These are phyloP conservation scores for Annulohypoxylon nitens DNA, from an alignment of 495 filamentous ascomycete species.

Conservation along the genomic window DNA sequence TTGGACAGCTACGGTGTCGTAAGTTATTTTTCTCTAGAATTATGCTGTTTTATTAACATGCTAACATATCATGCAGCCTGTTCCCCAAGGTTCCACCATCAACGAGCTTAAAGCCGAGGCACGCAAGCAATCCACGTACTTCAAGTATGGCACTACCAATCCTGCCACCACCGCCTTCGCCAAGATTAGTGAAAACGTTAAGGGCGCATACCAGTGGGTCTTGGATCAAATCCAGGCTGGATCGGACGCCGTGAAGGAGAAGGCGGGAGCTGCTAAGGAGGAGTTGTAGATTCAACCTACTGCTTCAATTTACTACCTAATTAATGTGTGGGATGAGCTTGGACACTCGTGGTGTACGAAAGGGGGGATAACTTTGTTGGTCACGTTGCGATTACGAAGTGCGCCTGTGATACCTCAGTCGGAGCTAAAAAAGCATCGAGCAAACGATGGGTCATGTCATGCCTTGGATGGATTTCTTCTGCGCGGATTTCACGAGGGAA, in stretches of 20 bases:
- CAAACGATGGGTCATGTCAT: not conserved
- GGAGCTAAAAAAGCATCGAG: slow-evolving; percentile 7
- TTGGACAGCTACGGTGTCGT: slow-evolving; percentile 83
- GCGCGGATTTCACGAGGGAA: not conserved
- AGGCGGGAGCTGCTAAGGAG: slow-evolving; percentile 58
- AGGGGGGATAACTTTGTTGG: no score
- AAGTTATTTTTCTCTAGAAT: slow-evolving; percentile 33
- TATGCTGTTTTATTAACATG: not conserved
- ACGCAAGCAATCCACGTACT: slow-evolving; percentile 79
- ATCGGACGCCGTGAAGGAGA: slow-evolving; percentile 72
- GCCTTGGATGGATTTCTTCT: not conserved
- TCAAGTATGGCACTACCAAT: slow-evolving; percentile 79
- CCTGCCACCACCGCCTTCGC: slow-evolving; percentile 75
- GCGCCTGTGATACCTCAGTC: slow-evolving; percentile 3
- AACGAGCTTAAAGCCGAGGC: slow-evolving; percentile 76
- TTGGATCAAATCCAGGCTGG: slow-evolving; percentile 68
- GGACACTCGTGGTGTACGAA: not conserved
- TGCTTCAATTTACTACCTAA: not conserved
- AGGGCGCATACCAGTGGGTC: slow-evolving; percentile 70
- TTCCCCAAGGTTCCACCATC: slow-evolving; percentile 66
- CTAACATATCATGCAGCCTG: slow-evolving; percentile 67
- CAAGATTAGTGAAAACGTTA: slow-evolving; percentile 68
- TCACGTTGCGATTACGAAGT: slow-evolving; percentile 1
- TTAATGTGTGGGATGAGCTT: not conserved
- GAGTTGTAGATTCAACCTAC: slow-evolving; percentile 48